phyloP scores from a whole-genome alignment of 2,329 filamentous ascomycete species.

The Trichophyton mentagrophytes region DNA sequence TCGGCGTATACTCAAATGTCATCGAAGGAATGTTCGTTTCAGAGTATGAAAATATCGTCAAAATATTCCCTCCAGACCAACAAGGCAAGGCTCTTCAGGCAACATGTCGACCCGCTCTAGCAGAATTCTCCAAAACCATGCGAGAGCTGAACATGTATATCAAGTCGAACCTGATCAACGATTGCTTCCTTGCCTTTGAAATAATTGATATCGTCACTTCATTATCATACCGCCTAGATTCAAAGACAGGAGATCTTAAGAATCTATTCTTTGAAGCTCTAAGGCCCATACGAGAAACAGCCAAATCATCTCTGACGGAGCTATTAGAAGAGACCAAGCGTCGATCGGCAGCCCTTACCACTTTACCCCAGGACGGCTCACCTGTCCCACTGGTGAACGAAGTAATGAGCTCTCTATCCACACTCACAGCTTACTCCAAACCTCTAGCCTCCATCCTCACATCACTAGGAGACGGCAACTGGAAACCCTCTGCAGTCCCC shows the following conservation, averaged over 20 bases:
- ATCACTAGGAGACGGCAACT: slow-evolving; percentile 84
- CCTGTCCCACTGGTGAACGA: slow-evolving; percentile 66
- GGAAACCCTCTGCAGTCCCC: slow-evolving; percentile 53
- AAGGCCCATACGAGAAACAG: slow-evolving; percentile 82
- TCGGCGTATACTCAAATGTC: slow-evolving; percentile 74
- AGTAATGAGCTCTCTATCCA: slow-evolving; percentile 73
- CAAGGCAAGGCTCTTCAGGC: slow-evolving; percentile 67
- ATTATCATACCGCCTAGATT: slow-evolving; percentile 66
- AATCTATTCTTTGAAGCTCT: slow-evolving; percentile 68
- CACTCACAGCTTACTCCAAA: slow-evolving; percentile 73
- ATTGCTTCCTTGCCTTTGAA: slow-evolving; percentile 92
- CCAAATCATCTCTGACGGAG: slow-evolving; percentile 70
- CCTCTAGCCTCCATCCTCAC: slow-evolving; percentile 84
- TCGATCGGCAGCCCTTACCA: slow-evolving; percentile 51
- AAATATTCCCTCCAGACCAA: slow-evolving; percentile 73
- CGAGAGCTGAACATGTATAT: slow-evolving; percentile 84
- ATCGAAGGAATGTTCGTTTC: slow-evolving; percentile 77
- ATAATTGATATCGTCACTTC: slow-evolving; percentile 80
- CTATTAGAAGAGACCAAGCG: slow-evolving; percentile 72
- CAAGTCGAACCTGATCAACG: slow-evolving; percentile 69
- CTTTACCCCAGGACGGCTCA: slow-evolving; percentile 65
- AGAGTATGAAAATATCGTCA: slow-evolving; percentile 83
- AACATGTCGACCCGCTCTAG: slow-evolving; percentile 64
- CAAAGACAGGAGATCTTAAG: slow-evolving; percentile 75
- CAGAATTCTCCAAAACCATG: slow-evolving; percentile 72